Evolutionary conservation across 805 yeast genomes (phyloP).

Genomic region (Metschnikowia sp.): DNA sequence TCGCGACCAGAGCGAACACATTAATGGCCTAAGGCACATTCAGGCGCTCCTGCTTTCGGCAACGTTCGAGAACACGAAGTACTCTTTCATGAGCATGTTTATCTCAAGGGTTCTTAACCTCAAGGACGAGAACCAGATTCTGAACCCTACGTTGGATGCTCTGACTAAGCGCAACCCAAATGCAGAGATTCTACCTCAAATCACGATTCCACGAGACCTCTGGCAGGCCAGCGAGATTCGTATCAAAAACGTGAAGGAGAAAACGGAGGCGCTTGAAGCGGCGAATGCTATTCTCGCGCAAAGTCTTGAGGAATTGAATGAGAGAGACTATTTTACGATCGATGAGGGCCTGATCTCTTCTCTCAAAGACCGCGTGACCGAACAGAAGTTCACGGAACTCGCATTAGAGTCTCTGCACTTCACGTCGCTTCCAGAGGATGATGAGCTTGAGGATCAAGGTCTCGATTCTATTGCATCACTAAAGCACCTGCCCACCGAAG

Average conservation of each 20-base stretch:
- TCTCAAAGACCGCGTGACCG: slow-evolving; percentile 31
- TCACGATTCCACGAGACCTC: slow-evolving; percentile 33
- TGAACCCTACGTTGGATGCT: slow-evolving; percentile 7
- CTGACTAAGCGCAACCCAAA: not conserved
- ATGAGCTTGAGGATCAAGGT: slow-evolving; percentile 11
- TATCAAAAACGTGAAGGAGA: slow-evolving; percentile 30
- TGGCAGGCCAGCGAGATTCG: slow-evolving; percentile 34
- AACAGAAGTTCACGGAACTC: slow-evolving; percentile 27
- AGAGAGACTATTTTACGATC: slow-evolving; percentile 16
- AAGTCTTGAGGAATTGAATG: slow-evolving; percentile 8
- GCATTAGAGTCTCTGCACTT: not conserved
- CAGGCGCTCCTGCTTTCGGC: slow-evolving; percentile 26
- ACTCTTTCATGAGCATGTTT: slow-evolving; percentile 25
- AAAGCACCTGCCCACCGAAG: not conserved
- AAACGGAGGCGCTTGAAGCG: slow-evolving; percentile 30
- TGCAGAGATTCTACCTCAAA: slow-evolving; percentile 31
- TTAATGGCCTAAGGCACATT: slow-evolving; percentile 10
- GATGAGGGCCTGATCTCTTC: slow-evolving; percentile 29
- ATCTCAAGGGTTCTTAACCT: slow-evolving; percentile 25
- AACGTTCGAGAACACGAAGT: slow-evolving; percentile 26
- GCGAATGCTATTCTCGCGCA: slow-evolving; percentile 26
- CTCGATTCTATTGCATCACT: not conserved
- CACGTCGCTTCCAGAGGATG: slow-evolving; percentile 9
- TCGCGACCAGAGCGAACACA: not conserved
- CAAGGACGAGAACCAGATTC: slow-evolving; percentile 15